A percentile compares a stretch with the other conserved stretches of the same genome.
Conservation (phyloP, 768 basidiomycete species). For the Suillus subaureus region DNA sequence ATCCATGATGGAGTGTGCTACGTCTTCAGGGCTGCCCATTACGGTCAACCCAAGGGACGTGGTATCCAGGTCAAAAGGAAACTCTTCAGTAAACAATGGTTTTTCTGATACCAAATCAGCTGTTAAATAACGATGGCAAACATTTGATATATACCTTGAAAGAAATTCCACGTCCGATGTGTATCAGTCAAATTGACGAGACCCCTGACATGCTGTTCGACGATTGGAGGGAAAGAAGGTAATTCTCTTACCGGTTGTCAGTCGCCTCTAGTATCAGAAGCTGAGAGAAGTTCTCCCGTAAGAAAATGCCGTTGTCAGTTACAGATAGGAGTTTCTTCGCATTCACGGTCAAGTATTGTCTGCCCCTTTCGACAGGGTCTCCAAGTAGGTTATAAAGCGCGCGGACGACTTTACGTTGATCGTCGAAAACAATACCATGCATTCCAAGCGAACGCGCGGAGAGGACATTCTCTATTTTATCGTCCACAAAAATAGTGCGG, state of each 20-base stretch:
- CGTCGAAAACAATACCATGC: slow-evolving; percentile 54
- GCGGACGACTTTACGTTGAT: slow-evolving; percentile 42
- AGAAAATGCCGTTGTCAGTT: slow-evolving; percentile 41
- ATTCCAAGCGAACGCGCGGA: slow-evolving; percentile 60
- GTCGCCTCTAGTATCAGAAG: slow-evolving; percentile 59
- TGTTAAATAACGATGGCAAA: background rate
- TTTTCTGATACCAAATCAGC: slow-evolving; percentile 29
- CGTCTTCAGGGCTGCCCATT: slow-evolving; percentile 30
- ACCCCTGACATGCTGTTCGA: slow-evolving; percentile 29
- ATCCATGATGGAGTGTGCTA: slow-evolving; percentile 50
- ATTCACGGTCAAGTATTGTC: slow-evolving; percentile 41
- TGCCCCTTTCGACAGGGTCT: slow-evolving; percentile 47
- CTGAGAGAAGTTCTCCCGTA: slow-evolving; percentile 60
- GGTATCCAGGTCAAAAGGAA: slow-evolving; percentile 60
- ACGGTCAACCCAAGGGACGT: slow-evolving; percentile 56
- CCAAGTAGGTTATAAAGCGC: slow-evolving; percentile 49
- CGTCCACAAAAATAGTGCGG: slow-evolving; percentile 57
- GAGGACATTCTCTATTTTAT: slow-evolving; percentile 60
- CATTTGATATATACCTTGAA: slow-evolving; percentile 39
- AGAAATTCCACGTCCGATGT: slow-evolving; percentile 55
- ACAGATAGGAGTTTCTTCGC: slow-evolving; percentile 46
- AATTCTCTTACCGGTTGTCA: slow-evolving; percentile 38
- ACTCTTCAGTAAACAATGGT: slow-evolving; percentile 45
- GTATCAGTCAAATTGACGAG: slow-evolving; percentile 45
- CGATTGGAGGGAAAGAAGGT: slow-evolving; percentile 3